Evolutionary conservation across 1,139 yeast species (phyloP), one percentile per base, ranked within the genome.

Genomic region (Nakaseomyces uthaithaninus): DNA sequence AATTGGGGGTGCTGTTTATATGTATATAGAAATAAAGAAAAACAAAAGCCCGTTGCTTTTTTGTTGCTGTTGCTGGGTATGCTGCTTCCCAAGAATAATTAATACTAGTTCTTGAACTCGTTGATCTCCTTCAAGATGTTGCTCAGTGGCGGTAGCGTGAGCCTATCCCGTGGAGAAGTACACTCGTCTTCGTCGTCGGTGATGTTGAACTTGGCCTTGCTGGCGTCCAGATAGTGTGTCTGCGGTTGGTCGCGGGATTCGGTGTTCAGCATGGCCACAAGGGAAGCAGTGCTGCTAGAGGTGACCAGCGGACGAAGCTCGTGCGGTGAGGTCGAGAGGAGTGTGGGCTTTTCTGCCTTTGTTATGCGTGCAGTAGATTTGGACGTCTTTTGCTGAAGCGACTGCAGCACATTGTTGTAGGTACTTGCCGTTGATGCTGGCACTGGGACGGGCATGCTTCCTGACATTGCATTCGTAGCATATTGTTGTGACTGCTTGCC

Each of bases 131-230:
- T 51, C 22, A 54, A 38, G 24, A 54, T 47, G 41, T 50, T 53
- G 39, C 54, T 49, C 30, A 54, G 42, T 12, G 58, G 55, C n/a
- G 58, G 58, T 22, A 54, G 36, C 30, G 45, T 48, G 8, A 54
- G 46, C 4, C 12, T 7, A 2, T 31, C 35, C 10, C 18, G n/a
- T 2, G 35, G 35, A 20, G 35, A 19, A 8, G 25, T 31, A 12
- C 35, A 31, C 11, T 17, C 23, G 11, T 31, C 35, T 41, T 41
- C 18, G 27, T 34, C 25, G 28, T 38, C 19, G 17, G 38, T 7
- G 36, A 27, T 27, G 37, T 31, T 38, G 38, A 10, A 11, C 38
- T 20, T 23, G 34, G 38, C 28, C 36, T 22, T n/a, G 25, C 20
- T 10, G 4, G 24, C 35, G 17, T 31, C 35, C 17, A 28, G n/a